Evolutionary conservation across 768 basidiomycete genomes (phyloP).

Genomic region (Xanthoconium purpureum): DNA sequence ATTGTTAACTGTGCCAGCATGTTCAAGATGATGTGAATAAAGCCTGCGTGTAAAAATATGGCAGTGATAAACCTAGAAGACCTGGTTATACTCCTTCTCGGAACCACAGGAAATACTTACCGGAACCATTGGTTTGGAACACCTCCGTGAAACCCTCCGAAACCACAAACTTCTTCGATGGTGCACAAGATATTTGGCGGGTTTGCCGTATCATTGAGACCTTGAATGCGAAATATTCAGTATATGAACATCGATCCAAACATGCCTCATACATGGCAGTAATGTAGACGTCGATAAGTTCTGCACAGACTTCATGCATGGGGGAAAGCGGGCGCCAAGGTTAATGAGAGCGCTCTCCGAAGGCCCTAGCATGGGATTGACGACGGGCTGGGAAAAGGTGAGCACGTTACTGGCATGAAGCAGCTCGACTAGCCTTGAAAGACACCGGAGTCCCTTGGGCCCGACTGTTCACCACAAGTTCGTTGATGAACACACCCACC

Average conservation of each 20-base stretch:
- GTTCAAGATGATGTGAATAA: slow-evolving; percentile 89
- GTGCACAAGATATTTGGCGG: slow-evolving; percentile 69
- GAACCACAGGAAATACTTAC: slow-evolving; percentile 34
- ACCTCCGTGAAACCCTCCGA: slow-evolving; percentile 61
- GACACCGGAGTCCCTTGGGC: slow-evolving; percentile 84
- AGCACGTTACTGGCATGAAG: slow-evolving; percentile 1
- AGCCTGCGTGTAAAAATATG: slow-evolving; percentile 92
- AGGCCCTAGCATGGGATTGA: slow-evolving; percentile 92
- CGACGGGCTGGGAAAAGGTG: slow-evolving; percentile 51
- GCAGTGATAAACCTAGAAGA: slow-evolving; percentile 71
- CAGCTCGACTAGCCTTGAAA: slow-evolving; percentile 57
- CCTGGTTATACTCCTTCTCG: slow-evolving; percentile 41
- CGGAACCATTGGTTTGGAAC: slow-evolving; percentile 58
- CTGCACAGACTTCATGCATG: slow-evolving; percentile 79
- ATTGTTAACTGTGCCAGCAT: slow-evolving; percentile 82
- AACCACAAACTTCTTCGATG: slow-evolving; percentile 82
- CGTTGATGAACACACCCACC: slow-evolving; percentile 78
- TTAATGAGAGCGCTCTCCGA: slow-evolving; percentile 79
- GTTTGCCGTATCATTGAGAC: slow-evolving; percentile 82
- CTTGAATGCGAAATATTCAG: slow-evolving; percentile 33
- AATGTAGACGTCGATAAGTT: slow-evolving; percentile 51
- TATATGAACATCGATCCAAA: slow-evolving; percentile 2
- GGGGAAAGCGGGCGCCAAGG: slow-evolving; percentile 88
- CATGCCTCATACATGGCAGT: slow-evolving; percentile 52
- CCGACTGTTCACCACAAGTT: slow-evolving; percentile 71